Percentiles rank a stretch among this genome's conserved stretches.
These are phyloP conservation scores for Colletotrichum spinosum DNA, from an alignment of 2,329 filamentous ascomycete species.

Conservation along the genomic window DNA sequence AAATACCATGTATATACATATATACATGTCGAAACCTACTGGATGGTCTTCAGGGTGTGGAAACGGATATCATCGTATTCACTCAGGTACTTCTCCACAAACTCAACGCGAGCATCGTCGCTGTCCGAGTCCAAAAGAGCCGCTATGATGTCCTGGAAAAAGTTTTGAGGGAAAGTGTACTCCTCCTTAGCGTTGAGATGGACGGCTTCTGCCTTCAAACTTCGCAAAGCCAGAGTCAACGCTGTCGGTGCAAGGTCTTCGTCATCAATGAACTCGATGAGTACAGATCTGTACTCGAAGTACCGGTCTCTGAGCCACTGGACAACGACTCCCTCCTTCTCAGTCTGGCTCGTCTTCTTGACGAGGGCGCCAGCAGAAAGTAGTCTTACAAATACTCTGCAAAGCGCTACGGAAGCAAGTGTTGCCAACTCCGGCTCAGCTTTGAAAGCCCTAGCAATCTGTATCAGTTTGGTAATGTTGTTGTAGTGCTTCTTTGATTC, in stretches of 20 bases:
- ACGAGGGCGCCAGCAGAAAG: constrained; percentile 79
- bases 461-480: constrained; percentile 81
- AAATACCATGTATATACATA: not conserved
- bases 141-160: constrained; percentile 74
- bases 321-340: constrained; percentile 80
- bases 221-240: constrained; percentile 83
- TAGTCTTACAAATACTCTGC: constrained; percentile 86
- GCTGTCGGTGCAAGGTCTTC: constrained; percentile 76
- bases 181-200: constrained; percentile 70
- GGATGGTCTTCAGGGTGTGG: constrained; percentile 81
- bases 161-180: constrained; percentile 75
- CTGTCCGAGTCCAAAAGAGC: constrained; percentile 69
- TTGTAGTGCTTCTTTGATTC: constrained; percentile 93
- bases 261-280: constrained; percentile 72
- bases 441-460: constrained; percentile 60
- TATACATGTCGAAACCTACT: constrained; percentile 61
- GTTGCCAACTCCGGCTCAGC: constrained; percentile 67
- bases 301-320: constrained; percentile 84
- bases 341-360: constrained; percentile 72
- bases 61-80: constrained; percentile 87
- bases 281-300: constrained; percentile 73
- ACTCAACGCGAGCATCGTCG: constrained; percentile 75
- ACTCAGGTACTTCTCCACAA: constrained; percentile 81
- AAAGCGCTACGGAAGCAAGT: constrained; percentile 82
- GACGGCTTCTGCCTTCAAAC: constrained; percentile 83